Evolutionary conservation across 164 flowering plant genomes (phyloP), one percentile per base, ranked within the genome.

Genomic region (Aristolochia californica): DNA sequence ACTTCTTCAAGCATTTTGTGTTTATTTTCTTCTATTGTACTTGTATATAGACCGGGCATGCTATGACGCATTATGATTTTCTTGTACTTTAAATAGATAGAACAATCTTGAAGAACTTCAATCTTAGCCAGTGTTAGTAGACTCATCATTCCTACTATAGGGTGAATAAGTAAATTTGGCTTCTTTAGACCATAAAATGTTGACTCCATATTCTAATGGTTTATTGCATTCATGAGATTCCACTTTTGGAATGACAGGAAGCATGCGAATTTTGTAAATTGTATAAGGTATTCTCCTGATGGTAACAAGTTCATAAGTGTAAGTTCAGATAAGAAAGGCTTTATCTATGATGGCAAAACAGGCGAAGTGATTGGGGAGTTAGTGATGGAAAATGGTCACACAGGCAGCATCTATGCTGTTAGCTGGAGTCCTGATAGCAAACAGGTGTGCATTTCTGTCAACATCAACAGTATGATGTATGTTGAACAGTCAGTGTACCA

Each of bases 391-490:
- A 88, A 80, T 78, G 97, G 83, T 34, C 99, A 94, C 64, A 80
- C 74, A 60, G 99, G 99, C 53, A 94, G 90, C 77, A 82, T 94
- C 59, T 94, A 94, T 76, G 93, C 97, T 62, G 85, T 86, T 59
- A 90, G 97, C 73, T 94, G 99, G 99, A 87, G 96, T 70, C 83
- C 96, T 53, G 87, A 90, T 72, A 55, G 97, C 64, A 82, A 83
- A 70, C 80, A 84, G 78, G 99, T 85, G 22, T 27, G 14, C 16
- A 26, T 26, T 54, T 20, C 2, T 27, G 14, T 27, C 34, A 27
- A 16, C 43, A 2, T 4, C 18, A 0, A 24, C 9, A 22, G 55
- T 21, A 18, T 52, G 18, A 12, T 54, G 0, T 22, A 22, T 50
- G 28, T n/a, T n/a, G n/a, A n/a, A 22, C 23, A 20, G 7, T 34